phyloP scores from a whole-genome alignment of 2,329 filamentous ascomycete genomes.

The Hymenoscyphus fructigenus region DNA sequence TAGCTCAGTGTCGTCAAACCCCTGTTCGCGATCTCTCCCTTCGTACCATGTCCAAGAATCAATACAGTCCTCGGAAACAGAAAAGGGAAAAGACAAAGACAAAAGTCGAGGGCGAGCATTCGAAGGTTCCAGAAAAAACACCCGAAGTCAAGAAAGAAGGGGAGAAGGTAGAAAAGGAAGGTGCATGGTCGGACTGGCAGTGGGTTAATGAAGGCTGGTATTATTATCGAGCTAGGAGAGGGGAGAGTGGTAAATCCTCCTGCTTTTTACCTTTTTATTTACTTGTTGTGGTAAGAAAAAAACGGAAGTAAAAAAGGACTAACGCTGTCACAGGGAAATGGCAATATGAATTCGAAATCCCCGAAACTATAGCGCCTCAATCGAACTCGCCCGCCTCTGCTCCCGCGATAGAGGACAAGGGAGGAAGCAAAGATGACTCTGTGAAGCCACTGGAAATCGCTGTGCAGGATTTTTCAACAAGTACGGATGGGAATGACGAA shows the following conservation, averaged over 20 bases:
- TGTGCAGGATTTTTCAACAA: background rate
- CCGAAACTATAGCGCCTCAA: background rate
- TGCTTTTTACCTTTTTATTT: background rate
- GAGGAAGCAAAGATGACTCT: background rate
- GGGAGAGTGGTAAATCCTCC: background rate
- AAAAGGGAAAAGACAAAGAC: background rate
- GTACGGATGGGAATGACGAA: background rate
- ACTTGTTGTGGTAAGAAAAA: background rate
- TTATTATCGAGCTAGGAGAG: background rate
- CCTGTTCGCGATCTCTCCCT: no score
- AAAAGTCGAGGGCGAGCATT: background rate
- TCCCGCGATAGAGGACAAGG: background rate
- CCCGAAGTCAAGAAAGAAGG: background rate
- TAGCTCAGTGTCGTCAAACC: background rate
- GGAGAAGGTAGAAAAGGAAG: background rate
- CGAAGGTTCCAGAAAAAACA: background rate
- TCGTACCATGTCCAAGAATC: background rate
- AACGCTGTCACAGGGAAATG: background rate
- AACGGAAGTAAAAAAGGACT: background rate
- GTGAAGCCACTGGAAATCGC: background rate
- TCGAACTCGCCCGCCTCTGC: background rate
- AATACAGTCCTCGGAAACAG: background rate
- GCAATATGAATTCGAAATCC: background rate
- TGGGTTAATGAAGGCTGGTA: background rate
- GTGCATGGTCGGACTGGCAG: background rate